phyloP scores from a whole-genome alignment of 192 early-diverging fungal species.

The Phycomyces blakesleeanus region DNA sequence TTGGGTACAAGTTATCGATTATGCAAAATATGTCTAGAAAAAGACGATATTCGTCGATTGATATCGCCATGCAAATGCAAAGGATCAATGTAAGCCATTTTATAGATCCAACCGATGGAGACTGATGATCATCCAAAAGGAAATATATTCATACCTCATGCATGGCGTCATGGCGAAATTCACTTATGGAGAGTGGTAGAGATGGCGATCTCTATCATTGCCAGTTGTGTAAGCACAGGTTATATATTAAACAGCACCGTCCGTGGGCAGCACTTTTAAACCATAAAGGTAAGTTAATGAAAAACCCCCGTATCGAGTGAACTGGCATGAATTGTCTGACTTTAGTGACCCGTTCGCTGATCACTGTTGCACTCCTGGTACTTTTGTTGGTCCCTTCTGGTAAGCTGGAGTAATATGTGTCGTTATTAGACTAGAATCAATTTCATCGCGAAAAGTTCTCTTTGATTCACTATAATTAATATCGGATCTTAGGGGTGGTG shows the following conservation, averaged over 20 bases:
- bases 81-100: conserved; percentile 36
- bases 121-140: conserved; percentile 14
- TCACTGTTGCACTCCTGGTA: conserved; percentile 18
- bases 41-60: conserved; percentile 11
- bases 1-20: neutral
- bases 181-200: conserved; percentile 16
- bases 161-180: conserved; percentile 29
- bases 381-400: conserved; percentile 31
- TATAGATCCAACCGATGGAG: neutral
- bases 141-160: conserved; percentile 37
- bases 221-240: conserved; percentile 24
- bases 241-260: conserved; percentile 17
- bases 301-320: neutral
- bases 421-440: too few relatives aligned
- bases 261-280: conserved; percentile 15
- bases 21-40: conserved; percentile 39
- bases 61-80: conserved; percentile 38
- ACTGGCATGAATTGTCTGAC: neutral
- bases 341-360: conserved; percentile 19
- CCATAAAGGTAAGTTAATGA: conserved; percentile 24
- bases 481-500: conserved; percentile 22
- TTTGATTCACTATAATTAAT: too few relatives aligned
- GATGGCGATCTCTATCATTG: conserved; percentile 25
- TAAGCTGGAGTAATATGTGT: too few relatives aligned
- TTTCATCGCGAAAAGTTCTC: too few relatives aligned